Conservation (phyloP, 305 asterid genomes). For the Striga hermonthica region DNA sequence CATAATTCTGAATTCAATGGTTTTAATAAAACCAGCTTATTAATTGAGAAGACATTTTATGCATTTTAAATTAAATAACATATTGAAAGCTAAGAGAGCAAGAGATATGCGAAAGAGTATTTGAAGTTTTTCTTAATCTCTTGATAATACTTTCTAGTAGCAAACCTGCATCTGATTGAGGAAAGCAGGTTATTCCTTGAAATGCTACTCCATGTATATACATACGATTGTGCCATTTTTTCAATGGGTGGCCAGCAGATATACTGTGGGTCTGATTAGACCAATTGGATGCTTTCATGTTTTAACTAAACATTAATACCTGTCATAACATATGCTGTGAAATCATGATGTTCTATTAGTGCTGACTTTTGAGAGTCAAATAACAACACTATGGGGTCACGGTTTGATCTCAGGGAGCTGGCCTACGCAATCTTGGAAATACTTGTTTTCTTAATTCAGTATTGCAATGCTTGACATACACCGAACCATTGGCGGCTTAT, state of each 20-base stretch:
- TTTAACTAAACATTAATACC: too few relatives aligned
- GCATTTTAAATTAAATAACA: neutral
- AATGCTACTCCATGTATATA: too few relatives aligned
- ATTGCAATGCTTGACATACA: slow-evolving; percentile 90
- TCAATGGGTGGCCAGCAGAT: too few relatives aligned
- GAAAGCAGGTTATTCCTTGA: too few relatives aligned
- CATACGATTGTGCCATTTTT: too few relatives aligned
- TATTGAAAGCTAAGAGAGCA: neutral
- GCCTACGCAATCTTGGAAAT: slow-evolving; percentile 93
- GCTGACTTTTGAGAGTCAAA: neutral
- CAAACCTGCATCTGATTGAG: too few relatives aligned
- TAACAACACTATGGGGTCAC: slow-evolving; percentile 27
- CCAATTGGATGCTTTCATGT: too few relatives aligned
- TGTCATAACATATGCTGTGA: too few relatives aligned
- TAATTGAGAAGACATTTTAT: neutral
- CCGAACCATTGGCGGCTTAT: slow-evolving; percentile 97
- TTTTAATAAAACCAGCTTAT: too few relatives aligned
- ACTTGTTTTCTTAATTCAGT: slow-evolving; percentile 95
- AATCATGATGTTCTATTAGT: too few relatives aligned
- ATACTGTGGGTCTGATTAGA: too few relatives aligned
- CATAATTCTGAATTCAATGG: too few relatives aligned
- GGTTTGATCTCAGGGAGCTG: slow-evolving; percentile 82
- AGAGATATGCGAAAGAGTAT: neutral
- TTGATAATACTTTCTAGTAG: neutral
- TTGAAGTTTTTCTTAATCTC: neutral